These are phyloP conservation scores for Erysimum pusillum DNA, from an alignment of 441 rosid species.

Conservation along the genomic window DNA sequence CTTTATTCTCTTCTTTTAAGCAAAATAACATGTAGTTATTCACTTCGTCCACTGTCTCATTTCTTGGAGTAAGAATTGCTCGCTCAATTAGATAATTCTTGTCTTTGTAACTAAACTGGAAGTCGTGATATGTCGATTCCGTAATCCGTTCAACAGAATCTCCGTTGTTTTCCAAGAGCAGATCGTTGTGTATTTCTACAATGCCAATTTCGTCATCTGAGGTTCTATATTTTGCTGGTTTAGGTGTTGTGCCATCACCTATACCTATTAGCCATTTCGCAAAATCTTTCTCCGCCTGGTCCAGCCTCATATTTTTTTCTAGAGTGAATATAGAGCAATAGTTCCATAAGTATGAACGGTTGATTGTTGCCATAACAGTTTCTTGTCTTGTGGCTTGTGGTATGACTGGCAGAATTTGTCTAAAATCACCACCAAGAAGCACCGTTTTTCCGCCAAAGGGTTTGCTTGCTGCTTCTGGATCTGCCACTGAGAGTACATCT, in stretches of 20 bases:
- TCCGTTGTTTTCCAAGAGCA: background rate
- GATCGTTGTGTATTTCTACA: background rate
- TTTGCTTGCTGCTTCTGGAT: background rate
- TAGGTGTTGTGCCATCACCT: slow-evolving; percentile 12
- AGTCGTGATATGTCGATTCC: background rate
- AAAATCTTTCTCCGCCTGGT: background rate
- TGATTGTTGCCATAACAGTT: background rate
- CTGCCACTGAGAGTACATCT: background rate
- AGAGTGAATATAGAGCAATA: background rate
- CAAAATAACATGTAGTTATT: background rate
- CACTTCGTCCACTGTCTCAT: background rate
- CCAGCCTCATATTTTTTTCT: slow-evolving; percentile 9
- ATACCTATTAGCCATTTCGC: background rate
- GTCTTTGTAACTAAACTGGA: background rate
- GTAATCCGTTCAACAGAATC: background rate
- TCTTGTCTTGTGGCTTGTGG: background rate
- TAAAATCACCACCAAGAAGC: slow-evolving; percentile 25
- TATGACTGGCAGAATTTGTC: background rate
- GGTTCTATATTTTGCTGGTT: background rate
- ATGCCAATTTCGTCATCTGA: background rate
- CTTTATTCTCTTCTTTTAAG: background rate
- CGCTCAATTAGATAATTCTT: background rate
- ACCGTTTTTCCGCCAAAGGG: slow-evolving; percentile 30
- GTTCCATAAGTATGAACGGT: background rate
- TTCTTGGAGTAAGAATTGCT: background rate